These are phyloP conservation scores for Yarrowia sp. DNA, from an alignment of 805 yeast species.

Conservation along the genomic window DNA sequence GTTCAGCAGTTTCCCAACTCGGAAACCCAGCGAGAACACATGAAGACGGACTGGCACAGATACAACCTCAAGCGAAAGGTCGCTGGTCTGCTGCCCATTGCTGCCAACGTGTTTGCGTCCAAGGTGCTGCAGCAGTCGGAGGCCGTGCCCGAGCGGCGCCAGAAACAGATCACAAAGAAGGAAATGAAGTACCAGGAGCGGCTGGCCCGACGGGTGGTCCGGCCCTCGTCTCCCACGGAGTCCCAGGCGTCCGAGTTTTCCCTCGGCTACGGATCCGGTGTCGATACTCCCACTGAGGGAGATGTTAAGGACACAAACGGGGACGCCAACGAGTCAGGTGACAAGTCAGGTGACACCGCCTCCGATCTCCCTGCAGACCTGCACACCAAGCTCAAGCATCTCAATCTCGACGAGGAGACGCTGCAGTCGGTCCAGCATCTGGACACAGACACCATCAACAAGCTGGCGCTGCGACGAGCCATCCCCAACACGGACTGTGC, in stretches of 20 bases:
- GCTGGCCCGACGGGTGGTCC: slow-evolving; percentile 41
- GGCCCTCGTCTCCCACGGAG: slow-evolving; percentile 39
- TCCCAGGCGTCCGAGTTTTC: slow-evolving; percentile 44
- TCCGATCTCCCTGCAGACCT: slow-evolving; percentile 14
- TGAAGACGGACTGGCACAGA: slow-evolving; percentile 98
- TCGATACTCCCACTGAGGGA: slow-evolving; percentile 41
- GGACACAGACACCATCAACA: slow-evolving; percentile 45
- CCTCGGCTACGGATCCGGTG: slow-evolving; percentile 45
- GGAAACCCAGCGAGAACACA: slow-evolving; percentile 87
- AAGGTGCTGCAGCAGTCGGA: slow-evolving; percentile 59
- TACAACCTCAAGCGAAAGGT: slow-evolving; percentile 94
- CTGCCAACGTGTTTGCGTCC: slow-evolving; percentile 72
- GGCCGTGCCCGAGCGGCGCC: slow-evolving; percentile 41
- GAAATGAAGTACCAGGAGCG: slow-evolving; percentile 50
- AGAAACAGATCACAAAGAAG: slow-evolving; percentile 51
- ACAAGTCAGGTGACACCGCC: too few species aligned
- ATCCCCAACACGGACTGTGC: slow-evolving; percentile 52
- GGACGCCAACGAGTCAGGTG: background rate
- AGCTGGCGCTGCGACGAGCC: slow-evolving; percentile 43
- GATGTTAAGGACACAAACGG: slow-evolving; percentile 2
- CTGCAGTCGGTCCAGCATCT: slow-evolving; percentile 23
- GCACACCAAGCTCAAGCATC: slow-evolving; percentile 21
- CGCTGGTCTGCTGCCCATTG: slow-evolving; percentile 77
- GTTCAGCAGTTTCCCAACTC: slow-evolving; percentile 78
- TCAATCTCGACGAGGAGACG: slow-evolving; percentile 39